A percentile compares a stretch with the other conserved stretches of the same genome.
These are phyloP conservation scores for Phytomonas francai DNA, from an alignment of 208 protist species.

Conservation along the genomic window DNA sequence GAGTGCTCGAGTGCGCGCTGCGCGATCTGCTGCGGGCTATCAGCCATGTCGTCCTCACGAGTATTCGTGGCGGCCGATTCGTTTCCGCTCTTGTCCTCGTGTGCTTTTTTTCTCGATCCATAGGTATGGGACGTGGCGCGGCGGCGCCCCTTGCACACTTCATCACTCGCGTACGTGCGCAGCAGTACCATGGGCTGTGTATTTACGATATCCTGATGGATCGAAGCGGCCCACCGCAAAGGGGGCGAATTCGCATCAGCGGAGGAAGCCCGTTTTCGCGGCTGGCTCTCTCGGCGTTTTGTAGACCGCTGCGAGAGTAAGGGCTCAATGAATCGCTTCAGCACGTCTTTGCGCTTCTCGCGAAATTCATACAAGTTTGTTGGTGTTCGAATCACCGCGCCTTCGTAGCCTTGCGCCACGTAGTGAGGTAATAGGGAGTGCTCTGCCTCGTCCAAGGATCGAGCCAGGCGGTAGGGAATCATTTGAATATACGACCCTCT, in stretches of 20 bases:
- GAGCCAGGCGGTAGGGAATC: slow-evolving; percentile 48
- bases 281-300: background rate
- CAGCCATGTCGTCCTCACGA: background rate
- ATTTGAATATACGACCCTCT: slow-evolving; percentile 52
- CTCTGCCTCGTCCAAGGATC: slow-evolving; percentile 48
- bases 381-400: slow-evolving; percentile 67
- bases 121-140: background rate
- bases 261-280: background rate
- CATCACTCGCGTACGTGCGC: background rate
- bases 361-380: slow-evolving; percentile 71
- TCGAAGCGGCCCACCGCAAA: background rate
- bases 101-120: background rate
- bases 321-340: slow-evolving; percentile 34
- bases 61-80: background rate
- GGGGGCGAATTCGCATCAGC: background rate
- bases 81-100: background rate
- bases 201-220: background rate
- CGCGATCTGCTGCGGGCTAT: slow-evolving; percentile 16
- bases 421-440: slow-evolving; percentile 40
- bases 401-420: slow-evolving; percentile 55
- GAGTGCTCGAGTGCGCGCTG: slow-evolving; percentile 23
- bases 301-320: slow-evolving; percentile 12
- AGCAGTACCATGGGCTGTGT: background rate
- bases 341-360: slow-evolving; percentile 53
- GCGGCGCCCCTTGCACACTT: background rate